These are phyloP conservation scores for Dioszegia hungarica DNA, from an alignment of 768 basidiomycete genomes.

Conservation along the genomic window DNA sequence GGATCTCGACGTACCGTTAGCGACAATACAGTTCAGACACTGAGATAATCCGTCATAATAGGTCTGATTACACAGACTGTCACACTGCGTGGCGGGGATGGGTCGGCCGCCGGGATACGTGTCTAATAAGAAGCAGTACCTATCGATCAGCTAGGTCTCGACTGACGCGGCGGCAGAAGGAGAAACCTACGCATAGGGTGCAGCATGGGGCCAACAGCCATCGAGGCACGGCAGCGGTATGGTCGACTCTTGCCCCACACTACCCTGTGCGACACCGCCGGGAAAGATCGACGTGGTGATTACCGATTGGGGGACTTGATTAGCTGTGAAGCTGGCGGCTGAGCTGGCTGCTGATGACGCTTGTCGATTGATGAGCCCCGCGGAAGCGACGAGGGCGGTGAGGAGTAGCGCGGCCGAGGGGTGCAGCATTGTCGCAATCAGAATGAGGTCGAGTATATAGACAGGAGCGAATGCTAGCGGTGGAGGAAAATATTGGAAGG, in stretches of 20 bases:
- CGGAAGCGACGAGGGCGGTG: not conserved
- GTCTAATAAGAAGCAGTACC: constrained; percentile 7
- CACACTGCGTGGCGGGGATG: not conserved
- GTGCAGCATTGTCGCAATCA: not conserved
- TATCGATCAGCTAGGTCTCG: not conserved
- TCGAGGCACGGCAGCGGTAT: not conserved
- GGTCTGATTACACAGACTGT: not conserved
- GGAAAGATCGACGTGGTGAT: not conserved
- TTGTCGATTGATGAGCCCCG: not conserved
- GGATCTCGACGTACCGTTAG: too few species aligned
- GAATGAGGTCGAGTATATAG: too few species aligned
- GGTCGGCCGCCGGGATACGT: not conserved
- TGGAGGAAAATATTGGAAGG: too few species aligned
- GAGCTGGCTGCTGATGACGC: too few species aligned
- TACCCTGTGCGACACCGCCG: not conserved
- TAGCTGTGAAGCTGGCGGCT: too few species aligned
- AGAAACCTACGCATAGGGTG: not conserved
- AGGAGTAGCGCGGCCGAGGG: too few species aligned
- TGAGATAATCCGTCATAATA: constrained; percentile 3
- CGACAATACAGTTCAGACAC: constrained; percentile 17
- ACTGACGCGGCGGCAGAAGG: not conserved
- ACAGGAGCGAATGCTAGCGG: too few species aligned
- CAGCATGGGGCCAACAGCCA: not conserved
- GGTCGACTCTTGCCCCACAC: not conserved
- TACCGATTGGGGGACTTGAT: too few species aligned